These are phyloP conservation scores for Boletus sp. DNA, from an alignment of 768 basidiomycete species.

Conservation along the genomic window DNA sequence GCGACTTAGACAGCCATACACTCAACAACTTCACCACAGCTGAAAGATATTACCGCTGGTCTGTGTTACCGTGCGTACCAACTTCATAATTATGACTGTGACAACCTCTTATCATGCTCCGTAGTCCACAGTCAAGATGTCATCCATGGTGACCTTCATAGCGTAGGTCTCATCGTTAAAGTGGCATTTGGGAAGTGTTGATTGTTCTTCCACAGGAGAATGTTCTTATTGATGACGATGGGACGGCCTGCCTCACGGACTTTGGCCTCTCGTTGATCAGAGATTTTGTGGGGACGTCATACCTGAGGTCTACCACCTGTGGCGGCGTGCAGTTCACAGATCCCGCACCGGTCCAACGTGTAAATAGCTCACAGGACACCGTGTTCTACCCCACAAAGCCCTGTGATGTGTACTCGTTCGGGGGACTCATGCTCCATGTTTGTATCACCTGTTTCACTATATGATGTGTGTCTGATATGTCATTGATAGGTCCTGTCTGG, in stretches of 20 bases:
- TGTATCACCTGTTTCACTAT: neutral
- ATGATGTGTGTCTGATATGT: constrained; percentile 5
- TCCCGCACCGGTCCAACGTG: constrained; percentile 24
- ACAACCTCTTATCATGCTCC: neutral
- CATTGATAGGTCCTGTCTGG: constrained; percentile 19
- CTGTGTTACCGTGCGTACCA: constrained; percentile 21
- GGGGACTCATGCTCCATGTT: constrained; percentile 36
- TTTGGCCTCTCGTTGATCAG: constrained; percentile 39
- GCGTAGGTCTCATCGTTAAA: constrained; percentile 18
- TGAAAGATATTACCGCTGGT: constrained; percentile 21
- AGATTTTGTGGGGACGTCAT: constrained; percentile 28
- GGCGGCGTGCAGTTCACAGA: constrained; percentile 50
- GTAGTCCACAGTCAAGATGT: constrained; percentile 24
- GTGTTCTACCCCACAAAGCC: constrained; percentile 13
- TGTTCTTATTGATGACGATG: constrained; percentile 39
- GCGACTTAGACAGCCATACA: neutral
- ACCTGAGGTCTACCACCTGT: constrained; percentile 30
- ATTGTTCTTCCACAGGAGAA: constrained; percentile 29
- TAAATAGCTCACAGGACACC: neutral
- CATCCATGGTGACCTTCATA: constrained; percentile 38
- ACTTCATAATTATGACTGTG: neutral
- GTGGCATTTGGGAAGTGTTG: neutral
- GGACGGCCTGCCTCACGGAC: constrained; percentile 44
- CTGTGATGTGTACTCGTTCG: constrained; percentile 31
- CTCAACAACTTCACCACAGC: constrained; percentile 6